phyloP scores from a whole-genome alignment of 495 filamentous ascomycete genomes.

The Lindgomyces ingoldianus region DNA sequence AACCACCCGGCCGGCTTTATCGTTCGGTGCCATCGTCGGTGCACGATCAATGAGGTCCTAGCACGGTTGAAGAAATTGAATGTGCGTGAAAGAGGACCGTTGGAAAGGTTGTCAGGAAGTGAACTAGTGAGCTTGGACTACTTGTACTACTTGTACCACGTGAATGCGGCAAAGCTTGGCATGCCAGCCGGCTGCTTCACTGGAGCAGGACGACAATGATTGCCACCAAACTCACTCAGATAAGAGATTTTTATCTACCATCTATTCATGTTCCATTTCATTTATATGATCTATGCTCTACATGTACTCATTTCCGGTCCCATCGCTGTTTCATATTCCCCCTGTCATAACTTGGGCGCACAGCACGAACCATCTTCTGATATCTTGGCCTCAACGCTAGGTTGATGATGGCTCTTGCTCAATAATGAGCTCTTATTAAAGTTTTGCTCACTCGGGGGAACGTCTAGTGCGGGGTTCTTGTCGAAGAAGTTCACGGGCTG shows the following conservation, averaged over 20 bases:
- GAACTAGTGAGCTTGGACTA: too few species aligned
- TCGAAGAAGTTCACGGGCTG: slow-evolving; percentile 69
- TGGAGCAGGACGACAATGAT: too few species aligned
- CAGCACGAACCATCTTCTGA: slow-evolving; percentile 48
- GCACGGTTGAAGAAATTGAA: not conserved
- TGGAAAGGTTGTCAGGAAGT: too few species aligned
- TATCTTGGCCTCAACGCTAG: slow-evolving; percentile 40
- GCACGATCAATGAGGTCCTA: not conserved
- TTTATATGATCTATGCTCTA: not conserved
- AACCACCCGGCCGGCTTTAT: slow-evolving; percentile 41
- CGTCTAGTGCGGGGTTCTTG: slow-evolving; percentile 72
- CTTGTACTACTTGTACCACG: too few species aligned
- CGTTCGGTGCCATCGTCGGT: slow-evolving; percentile 26
- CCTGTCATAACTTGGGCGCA: slow-evolving; percentile 40
- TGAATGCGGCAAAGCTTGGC: too few species aligned
- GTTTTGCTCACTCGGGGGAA: slow-evolving; percentile 60
- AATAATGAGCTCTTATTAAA: slow-evolving; percentile 54
- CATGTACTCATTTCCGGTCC: too few species aligned
- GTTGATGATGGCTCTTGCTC: slow-evolving; percentile 45
- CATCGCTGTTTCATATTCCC: not conserved
- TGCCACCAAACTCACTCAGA: not conserved
- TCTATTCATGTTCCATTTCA: not conserved
- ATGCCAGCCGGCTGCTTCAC: not conserved
- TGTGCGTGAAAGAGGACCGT: not conserved
- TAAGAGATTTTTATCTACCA: not conserved